These are phyloP conservation scores for Backusella australiensis DNA, from an alignment of 192 early-diverging fungal species.

Conservation along the genomic window DNA sequence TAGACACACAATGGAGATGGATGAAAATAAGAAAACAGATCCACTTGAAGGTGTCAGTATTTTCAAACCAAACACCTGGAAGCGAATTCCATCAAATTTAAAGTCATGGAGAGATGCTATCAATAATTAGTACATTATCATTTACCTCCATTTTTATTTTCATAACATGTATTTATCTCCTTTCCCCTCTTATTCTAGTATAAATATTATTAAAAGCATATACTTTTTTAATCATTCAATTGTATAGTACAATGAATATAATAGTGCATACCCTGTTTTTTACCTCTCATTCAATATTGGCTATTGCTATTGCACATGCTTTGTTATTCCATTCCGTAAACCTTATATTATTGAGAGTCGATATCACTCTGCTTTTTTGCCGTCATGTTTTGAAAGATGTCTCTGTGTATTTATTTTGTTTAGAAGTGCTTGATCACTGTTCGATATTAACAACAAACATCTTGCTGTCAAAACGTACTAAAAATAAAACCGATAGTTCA, in stretches of 20 bases:
- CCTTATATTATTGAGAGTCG: not conserved
- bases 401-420: not conserved
- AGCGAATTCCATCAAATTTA: conserved; percentile 27
- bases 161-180: not conserved
- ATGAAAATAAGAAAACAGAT: conserved; percentile 22
- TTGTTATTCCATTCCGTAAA: not conserved
- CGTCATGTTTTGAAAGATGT: conserved; percentile 18
- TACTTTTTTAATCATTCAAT: too few species aligned
- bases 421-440: too few species aligned
- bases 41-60: conserved; percentile 34
- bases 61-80: conserved; percentile 32
- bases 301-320: too few species aligned
- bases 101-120: conserved; percentile 33
- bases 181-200: not conserved
- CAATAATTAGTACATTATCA: conserved; percentile 15
- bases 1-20: conserved; percentile 30
- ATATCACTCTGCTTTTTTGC: not conserved
- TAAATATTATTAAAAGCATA: too few species aligned
- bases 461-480: too few species aligned
- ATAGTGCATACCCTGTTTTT: too few species aligned
- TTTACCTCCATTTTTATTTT: not conserved
- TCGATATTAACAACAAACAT: too few species aligned
- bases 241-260: too few species aligned
- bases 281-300: too few species aligned
- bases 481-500: too few species aligned